Conservation (phyloP, 164 flowering plant species). For the Tetracentron sinense region DNA sequence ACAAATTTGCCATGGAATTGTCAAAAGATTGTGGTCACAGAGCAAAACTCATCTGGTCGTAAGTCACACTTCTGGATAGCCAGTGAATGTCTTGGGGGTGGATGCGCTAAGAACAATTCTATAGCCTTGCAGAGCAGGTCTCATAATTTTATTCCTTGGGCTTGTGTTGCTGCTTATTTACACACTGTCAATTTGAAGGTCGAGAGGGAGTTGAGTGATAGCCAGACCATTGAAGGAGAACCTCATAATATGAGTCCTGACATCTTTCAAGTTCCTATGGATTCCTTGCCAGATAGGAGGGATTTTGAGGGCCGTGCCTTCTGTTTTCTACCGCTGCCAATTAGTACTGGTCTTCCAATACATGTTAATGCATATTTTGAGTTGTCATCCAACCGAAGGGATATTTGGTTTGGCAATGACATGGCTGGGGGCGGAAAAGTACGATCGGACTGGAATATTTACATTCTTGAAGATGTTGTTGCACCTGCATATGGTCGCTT, state of each 20-base stretch:
- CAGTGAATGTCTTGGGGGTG: slow-evolving; percentile 70
- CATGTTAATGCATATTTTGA: slow-evolving; percentile 97
- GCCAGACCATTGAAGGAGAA: slow-evolving; percentile 20
- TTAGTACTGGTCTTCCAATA: slow-evolving; percentile 81
- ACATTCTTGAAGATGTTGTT: slow-evolving; percentile 81
- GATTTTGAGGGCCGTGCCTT: slow-evolving; percentile 89
- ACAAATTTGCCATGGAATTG: slow-evolving; percentile 59
- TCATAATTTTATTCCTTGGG: slow-evolving; percentile 75
- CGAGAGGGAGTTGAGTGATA: slow-evolving; percentile 26
- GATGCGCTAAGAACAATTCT: slow-evolving; percentile 31
- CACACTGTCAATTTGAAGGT: slow-evolving; percentile 34
- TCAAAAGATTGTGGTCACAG: slow-evolving; percentile 68
- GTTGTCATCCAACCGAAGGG: slow-evolving; percentile 92
- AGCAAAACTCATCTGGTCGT: slow-evolving; percentile 40
- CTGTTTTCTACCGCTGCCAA: slow-evolving; percentile 91
- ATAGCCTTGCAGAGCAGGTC: slow-evolving; percentile 33
- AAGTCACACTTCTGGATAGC: slow-evolving; percentile 74
- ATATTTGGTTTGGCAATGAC: slow-evolving; percentile 98
- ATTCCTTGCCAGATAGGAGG: slow-evolving; percentile 30
- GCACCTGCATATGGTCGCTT: slow-evolving; percentile 89
- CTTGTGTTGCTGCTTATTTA: slow-evolving; percentile 79
- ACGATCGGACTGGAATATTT: slow-evolving; percentile 92
- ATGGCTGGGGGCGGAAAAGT: slow-evolving; percentile 96
- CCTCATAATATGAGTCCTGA: slow-evolving; percentile 21
- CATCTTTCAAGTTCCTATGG: slow-evolving; percentile 30